Conservation (phyloP, 495 filamentous ascomycete genomes). For the Ascodesmis nigricans region DNA sequence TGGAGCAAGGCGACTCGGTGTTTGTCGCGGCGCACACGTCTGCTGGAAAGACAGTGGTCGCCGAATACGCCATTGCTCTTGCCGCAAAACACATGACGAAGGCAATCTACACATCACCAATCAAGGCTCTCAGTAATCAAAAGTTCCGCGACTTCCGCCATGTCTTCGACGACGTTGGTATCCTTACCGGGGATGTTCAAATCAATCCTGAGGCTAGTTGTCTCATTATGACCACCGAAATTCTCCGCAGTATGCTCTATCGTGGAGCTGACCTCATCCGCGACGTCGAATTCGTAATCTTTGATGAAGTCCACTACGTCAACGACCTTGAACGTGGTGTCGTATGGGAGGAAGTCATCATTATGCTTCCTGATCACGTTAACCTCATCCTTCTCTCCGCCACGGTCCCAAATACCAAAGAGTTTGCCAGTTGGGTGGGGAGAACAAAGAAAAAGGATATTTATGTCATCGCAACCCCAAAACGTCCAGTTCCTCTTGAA, state of each 20-base stretch:
- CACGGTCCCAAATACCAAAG: conserved; percentile 89
- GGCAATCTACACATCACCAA: conserved; percentile 94
- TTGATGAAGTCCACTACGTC: conserved; percentile 97
- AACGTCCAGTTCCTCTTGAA: conserved; percentile 81
- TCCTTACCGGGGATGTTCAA: conserved; percentile 91
- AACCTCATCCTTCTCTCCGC: conserved; percentile 87
- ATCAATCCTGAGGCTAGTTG: conserved; percentile 96
- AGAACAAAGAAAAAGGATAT: conserved; percentile 97
- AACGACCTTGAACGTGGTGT: conserved; percentile 94
- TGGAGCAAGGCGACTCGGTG: conserved; percentile 89
- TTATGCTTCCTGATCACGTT: conserved; percentile 95
- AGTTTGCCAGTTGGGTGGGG: conserved; percentile 97
- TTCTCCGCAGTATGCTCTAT: conserved; percentile 94
- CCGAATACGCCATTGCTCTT: conserved; percentile 90
- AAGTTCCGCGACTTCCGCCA: conserved; percentile 90
- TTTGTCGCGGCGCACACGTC: conserved; percentile 99
- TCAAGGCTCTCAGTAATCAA: conserved; percentile 96
- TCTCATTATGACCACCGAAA: conserved; percentile 98
- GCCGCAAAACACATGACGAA: conserved; percentile 97
- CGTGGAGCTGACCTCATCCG: conserved; percentile 86
- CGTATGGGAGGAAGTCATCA: conserved; percentile 98
- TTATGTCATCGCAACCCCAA: conserved; percentile 93
- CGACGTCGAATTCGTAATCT: conserved; percentile 97
- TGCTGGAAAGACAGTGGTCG: conserved; percentile 93
- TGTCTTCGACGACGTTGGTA: conserved; percentile 83